Evolutionary conservation across 2,329 filamentous ascomycete genomes (phyloP).

Genomic region (Colletotrichum shisoi): DNA sequence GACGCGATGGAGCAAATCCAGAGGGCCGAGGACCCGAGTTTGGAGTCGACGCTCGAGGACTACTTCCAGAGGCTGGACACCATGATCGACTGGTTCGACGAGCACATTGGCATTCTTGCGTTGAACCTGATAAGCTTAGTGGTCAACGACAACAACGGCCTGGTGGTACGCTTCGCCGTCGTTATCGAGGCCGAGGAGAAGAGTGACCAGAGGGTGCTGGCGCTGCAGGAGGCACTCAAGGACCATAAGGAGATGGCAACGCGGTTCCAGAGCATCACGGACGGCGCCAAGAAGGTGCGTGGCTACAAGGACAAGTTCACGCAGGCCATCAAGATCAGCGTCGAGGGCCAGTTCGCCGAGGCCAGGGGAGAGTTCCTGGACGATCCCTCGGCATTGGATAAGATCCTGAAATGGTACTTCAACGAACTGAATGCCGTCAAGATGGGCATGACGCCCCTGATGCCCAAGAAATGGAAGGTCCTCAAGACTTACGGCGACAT

Average conservation of each 20-base stretch:
- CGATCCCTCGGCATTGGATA: constrained; percentile 83
- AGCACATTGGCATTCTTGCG: constrained; percentile 87
- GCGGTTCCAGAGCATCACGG: constrained; percentile 93
- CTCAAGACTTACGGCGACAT: constrained; percentile 88
- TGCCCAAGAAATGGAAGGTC: constrained; percentile 97
- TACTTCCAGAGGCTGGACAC: constrained; percentile 88
- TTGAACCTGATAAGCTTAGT: constrained; percentile 90
- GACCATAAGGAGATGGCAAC: constrained; percentile 95
- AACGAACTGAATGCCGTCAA: constrained; percentile 96
- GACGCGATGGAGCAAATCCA: constrained; percentile 97
- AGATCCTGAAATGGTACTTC: constrained; percentile 94
- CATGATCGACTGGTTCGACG: constrained; percentile 93
- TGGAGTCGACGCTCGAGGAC: constrained; percentile 85
- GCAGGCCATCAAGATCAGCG: constrained; percentile 76
- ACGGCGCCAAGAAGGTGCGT: constrained; percentile 87
- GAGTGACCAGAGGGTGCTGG: constrained; percentile 89
- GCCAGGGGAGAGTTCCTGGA: constrained; percentile 79
- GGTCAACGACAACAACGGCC: constrained; percentile 82
- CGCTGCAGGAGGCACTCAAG: constrained; percentile 90
- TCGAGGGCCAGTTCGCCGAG: constrained; percentile 76
- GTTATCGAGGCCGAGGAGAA: constrained; percentile 96
- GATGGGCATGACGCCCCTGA: constrained; percentile 86
- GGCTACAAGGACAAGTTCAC: constrained; percentile 98
- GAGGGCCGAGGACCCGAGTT: constrained; percentile 73
- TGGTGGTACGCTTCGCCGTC: constrained; percentile 90